Percentiles rank a stretch among this genome's conserved stretches.
Evolutionary conservation across 495 filamentous ascomycete species (phyloP).

Genomic region (Tuber microsphaerosporum): DNA sequence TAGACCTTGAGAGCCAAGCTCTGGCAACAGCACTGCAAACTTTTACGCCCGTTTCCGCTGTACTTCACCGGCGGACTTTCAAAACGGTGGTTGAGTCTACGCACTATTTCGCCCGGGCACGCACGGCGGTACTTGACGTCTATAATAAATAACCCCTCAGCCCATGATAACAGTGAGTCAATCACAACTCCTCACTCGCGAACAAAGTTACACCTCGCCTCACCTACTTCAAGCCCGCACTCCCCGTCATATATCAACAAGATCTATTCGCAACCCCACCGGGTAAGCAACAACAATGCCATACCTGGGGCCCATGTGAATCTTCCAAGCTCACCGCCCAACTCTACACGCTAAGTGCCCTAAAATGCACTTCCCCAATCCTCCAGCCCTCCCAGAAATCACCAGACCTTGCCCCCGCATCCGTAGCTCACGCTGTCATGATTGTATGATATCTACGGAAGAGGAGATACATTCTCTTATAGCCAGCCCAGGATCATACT

Average conservation of each 20-base stretch:
- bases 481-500: neutral
- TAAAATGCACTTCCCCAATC: neutral
- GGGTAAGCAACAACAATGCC: neutral
- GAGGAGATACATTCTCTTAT: neutral
- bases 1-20: neutral
- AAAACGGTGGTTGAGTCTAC: no score
- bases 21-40: no score
- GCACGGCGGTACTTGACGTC: no score
- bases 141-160: neutral
- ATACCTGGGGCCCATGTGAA: neutral
- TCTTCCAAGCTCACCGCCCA: neutral
- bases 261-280: neutral
- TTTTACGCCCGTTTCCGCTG: no score
- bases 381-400: neutral
- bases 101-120: no score
- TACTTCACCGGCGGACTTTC: no score
- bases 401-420: neutral
- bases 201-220: neutral
- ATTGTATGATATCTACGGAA: neutral
- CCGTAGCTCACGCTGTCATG: neutral
- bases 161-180: neutral
- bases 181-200: neutral
- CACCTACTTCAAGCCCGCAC: neutral
- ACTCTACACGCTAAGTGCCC: neutral
- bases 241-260: neutral